These are phyloP conservation scores for Bromus sterilis DNA, from an alignment of 176 grass and related monocot species.

Conservation along the genomic window DNA sequence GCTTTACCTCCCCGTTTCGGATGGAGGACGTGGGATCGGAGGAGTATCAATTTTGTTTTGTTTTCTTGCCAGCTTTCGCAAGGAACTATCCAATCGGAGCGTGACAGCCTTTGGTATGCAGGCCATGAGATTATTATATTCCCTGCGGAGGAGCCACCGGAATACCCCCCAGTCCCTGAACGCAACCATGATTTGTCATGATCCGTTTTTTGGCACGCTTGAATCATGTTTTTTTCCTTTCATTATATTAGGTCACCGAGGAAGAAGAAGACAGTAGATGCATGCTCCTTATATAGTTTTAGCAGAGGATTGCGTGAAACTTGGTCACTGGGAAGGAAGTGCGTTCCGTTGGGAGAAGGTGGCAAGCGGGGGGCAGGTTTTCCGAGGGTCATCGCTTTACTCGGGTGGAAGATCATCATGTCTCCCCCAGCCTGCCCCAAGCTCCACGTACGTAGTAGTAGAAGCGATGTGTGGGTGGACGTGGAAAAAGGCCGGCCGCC, in stretches of 20 bases:
- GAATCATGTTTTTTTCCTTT: background rate
- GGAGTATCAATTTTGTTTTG: background rate
- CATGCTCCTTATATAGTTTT: background rate
- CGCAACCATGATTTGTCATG: conserved; percentile 14
- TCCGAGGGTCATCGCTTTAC: background rate
- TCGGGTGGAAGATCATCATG: background rate
- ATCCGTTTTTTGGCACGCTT: background rate
- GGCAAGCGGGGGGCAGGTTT: background rate
- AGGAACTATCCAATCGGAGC: background rate
- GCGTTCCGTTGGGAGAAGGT: background rate
- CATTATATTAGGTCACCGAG: background rate
- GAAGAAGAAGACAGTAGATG: background rate
- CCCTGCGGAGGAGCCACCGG: background rate
- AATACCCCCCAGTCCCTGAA: background rate
- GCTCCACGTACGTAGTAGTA: background rate
- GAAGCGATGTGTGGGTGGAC: background rate
- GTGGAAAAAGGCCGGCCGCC: conserved; percentile 5
- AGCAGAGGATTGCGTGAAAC: background rate
- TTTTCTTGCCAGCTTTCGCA: background rate
- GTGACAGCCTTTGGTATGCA: background rate
- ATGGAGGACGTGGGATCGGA: background rate
- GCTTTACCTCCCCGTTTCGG: background rate
- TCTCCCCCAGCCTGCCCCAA: no score
- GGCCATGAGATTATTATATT: background rate
- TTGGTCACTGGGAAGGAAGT: background rate